A percentile compares a stretch with the other conserved stretches of the same genome.
These are phyloP conservation scores for Fraxinus excelsior DNA, from an alignment of 257 asterid genomes.

Conservation along the genomic window DNA sequence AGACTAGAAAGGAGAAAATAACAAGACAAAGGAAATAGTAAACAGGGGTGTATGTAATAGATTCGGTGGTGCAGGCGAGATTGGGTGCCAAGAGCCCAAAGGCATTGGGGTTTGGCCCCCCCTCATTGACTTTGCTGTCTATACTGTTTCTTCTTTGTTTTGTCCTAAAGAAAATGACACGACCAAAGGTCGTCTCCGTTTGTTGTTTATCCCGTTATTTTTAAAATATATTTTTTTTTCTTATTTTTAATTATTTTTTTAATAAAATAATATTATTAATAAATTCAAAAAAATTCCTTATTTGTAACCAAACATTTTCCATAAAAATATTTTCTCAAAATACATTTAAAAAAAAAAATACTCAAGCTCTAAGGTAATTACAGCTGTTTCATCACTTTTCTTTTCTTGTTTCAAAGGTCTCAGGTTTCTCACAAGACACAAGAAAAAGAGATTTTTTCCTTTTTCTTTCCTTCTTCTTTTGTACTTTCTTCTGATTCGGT, in stretches of 20 bases:
- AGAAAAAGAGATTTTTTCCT: constrained; percentile 13
- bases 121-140: constrained; percentile 62
- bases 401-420: constrained; percentile 26
- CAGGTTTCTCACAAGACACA: constrained; percentile 24
- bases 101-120: constrained; percentile 43
- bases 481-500: constrained; percentile 26
- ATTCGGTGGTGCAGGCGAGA: constrained; percentile 45
- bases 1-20: background rate
- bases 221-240: too few relatives aligned
- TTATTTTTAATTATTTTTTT: too few relatives aligned
- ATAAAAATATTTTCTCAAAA: background rate
- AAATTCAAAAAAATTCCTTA: too few relatives aligned
- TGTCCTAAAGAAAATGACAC: constrained; percentile 25
- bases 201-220: background rate
- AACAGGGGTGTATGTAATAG: constrained; percentile 11
- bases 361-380: background rate
- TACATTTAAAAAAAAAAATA: too few relatives aligned
- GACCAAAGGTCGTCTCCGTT: constrained; percentile 35
- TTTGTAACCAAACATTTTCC: too few relatives aligned
- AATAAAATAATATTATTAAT: too few relatives aligned
- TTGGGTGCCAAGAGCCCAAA: constrained; percentile 41
- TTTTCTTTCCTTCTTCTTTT: constrained; percentile 4
- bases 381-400: constrained; percentile 41
- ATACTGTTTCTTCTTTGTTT: constrained; percentile 36
- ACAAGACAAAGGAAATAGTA: background rate